Base-by-base conservation (phyloP, 140 eudicot species). In the Cichorium intybus region DNA sequence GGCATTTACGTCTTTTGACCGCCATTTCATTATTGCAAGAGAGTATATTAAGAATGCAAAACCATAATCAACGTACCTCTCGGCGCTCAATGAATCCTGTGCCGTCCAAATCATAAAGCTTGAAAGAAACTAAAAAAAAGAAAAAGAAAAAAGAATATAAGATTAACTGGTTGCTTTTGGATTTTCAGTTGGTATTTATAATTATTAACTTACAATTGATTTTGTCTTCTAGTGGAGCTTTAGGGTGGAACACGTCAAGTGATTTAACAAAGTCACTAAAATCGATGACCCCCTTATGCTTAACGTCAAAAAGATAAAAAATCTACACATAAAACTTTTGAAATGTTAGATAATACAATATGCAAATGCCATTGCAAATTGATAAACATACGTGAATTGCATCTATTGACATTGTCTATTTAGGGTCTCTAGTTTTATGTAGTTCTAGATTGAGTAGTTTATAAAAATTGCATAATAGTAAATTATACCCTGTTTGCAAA, bases 11-110 rank as follows among this genome's bases (percentile, higher is more conserved):
- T 43, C 49, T 43, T 43, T 43, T 43, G 8, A 0, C n/a, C n/a
- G n/a, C n/a, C n/a, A n/a, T n/a, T n/a, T n/a, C n/a, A n/a, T n/a
- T n/a, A n/a, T n/a, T n/a, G n/a, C n/a, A 16, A 58, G 14, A 54
- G 0, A 37, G n/a, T 4, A 20, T 46, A 57, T 15, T 28, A 29
- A 10, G 24, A 33, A 11, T 26, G 14, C 60, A 60, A 62, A 31
- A 10, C 17, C 2, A 53, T 37, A 51, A 59, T 49, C 21, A 23
- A 55, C 53, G 49, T 89, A 89, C 99, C 95, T 89, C 99, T 46
- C 77, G 88, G 21, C 99, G 89, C 71, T 93, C 99, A 55, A 93
- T 93, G 72, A 72, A 88, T 68, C 99, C 99, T 2, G 99, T 93
- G 67, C 86, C 97, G 47, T 88, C 90, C 90, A 93, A 31, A 78